These are phyloP conservation scores for Yamadazyma phyllophila DNA, from an alignment of 805 yeast genomes.

Conservation along the genomic window DNA sequence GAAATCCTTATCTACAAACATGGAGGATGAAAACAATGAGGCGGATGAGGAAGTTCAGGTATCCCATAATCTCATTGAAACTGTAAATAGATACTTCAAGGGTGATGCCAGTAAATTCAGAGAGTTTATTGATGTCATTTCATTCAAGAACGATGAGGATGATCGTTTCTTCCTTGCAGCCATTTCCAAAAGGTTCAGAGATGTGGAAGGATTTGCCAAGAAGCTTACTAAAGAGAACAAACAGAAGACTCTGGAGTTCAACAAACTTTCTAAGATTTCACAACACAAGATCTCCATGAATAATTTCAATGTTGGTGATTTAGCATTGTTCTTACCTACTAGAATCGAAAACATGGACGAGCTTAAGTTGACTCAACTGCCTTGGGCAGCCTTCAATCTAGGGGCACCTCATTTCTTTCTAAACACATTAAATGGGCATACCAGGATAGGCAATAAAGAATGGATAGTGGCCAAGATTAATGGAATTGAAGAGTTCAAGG, in stretches of 20 bases:
- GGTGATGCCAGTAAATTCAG: slow-evolving; percentile 15
- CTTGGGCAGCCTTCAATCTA: slow-evolving; percentile 94
- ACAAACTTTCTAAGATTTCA: slow-evolving; percentile 30
- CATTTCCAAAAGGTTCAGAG: slow-evolving; percentile 73
- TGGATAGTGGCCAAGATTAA: slow-evolving; percentile 79
- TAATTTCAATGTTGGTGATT: slow-evolving; percentile 68
- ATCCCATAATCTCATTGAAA: slow-evolving; percentile 13
- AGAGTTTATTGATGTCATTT: slow-evolving; percentile 19
- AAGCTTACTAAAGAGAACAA: slow-evolving; percentile 74
- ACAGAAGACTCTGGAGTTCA: slow-evolving; percentile 46
- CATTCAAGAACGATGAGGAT: slow-evolving; percentile 23
- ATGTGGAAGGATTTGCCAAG: slow-evolving; percentile 87
- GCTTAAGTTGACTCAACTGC: slow-evolving; percentile 29
- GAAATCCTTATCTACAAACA: slow-evolving; percentile 10
- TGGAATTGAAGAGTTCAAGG: slow-evolving; percentile 53
- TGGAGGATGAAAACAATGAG: slow-evolving; percentile 9
- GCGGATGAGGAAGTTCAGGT: slow-evolving; percentile 9
- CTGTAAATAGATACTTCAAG: slow-evolving; percentile 19
- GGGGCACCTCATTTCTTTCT: slow-evolving; percentile 85
- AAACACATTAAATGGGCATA: slow-evolving; percentile 31
- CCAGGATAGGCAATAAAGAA: slow-evolving; percentile 46
- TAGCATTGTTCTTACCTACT: slow-evolving; percentile 84
- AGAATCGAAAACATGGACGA: slow-evolving; percentile 38
- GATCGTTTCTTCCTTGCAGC: slow-evolving; percentile 37
- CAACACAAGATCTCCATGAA: slow-evolving; percentile 62